Percentiles rank a stretch among this genome's conserved stretches.
phyloP scores from a whole-genome alignment of 768 basidiomycete species.

The Tremella mesenterica region DNA sequence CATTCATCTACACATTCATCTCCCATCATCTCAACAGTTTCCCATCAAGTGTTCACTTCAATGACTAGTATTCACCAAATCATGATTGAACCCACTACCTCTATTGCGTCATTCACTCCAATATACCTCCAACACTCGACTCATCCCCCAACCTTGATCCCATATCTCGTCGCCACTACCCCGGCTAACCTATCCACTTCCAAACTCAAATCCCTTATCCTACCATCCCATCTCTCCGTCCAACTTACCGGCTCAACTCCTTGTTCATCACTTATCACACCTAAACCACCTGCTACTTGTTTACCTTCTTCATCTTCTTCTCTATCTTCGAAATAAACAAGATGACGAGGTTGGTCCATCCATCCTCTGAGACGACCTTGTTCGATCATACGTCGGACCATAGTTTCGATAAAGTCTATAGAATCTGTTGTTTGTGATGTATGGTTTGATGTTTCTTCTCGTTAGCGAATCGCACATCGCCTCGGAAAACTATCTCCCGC shows the following conservation, averaged over 20 bases:
- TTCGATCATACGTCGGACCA: slow-evolving; percentile 69
- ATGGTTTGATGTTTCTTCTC: slow-evolving; percentile 15
- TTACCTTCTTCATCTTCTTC: slow-evolving; percentile 66
- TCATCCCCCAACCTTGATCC: too few relatives aligned
- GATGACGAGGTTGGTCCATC: slow-evolving; percentile 89
- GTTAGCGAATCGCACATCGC: too few relatives aligned
- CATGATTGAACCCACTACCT: too few relatives aligned
- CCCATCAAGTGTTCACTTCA: too few relatives aligned
- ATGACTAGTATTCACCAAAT: too few relatives aligned
- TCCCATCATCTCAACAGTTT: too few relatives aligned
- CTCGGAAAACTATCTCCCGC: too few relatives aligned
- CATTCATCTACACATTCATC: too few relatives aligned
- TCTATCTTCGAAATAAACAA: slow-evolving; percentile 85
- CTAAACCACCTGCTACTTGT: slow-evolving; percentile 86
- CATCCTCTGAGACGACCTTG: slow-evolving; percentile 80
- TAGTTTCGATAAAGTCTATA: not conserved
- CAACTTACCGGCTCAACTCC: slow-evolving; percentile 70
- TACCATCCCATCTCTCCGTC: slow-evolving; percentile 92
- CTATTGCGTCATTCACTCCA: too few relatives aligned
- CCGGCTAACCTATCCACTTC: slow-evolving; percentile 53
- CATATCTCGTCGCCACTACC: too few relatives aligned
- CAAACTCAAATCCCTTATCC: slow-evolving; percentile 78
- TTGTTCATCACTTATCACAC: slow-evolving; percentile 72
- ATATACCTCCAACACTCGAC: too few relatives aligned
- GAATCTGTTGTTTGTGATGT: too few relatives aligned